Evolutionary conservation across 768 basidiomycete species (phyloP).

Genomic region (Leccinum rimulosum): DNA sequence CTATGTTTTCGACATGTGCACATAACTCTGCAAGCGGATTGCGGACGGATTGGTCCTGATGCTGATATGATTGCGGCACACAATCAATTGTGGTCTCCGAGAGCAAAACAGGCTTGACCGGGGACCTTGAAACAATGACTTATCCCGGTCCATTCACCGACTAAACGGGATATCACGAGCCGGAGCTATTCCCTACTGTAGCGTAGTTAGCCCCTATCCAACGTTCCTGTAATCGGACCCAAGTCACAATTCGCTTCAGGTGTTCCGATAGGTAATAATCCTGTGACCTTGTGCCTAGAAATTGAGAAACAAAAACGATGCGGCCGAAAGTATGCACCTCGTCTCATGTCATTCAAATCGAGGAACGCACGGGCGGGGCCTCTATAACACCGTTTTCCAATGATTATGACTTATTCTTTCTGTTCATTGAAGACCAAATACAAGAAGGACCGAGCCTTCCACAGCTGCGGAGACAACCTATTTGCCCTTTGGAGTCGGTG

Average conservation of each 20-base stretch:
- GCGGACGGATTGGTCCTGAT: constrained; percentile 5
- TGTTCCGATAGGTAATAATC: constrained; percentile 1
- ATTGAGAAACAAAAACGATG: neutral
- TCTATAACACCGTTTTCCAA: constrained; percentile 10
- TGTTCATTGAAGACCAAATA: constrained; percentile 12
- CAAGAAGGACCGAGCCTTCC: constrained; percentile 10
- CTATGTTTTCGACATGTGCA: neutral
- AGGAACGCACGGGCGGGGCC: constrained; percentile 13
- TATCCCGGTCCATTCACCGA: constrained; percentile 2
- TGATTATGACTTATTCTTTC: constrained; percentile 1
- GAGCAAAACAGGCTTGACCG: neutral
- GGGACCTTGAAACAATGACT: neutral
- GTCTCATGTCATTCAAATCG: neutral
- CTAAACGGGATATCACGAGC: neutral
- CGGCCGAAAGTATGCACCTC: constrained; percentile 9
- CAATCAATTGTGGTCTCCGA: neutral
- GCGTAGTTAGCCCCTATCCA: constrained; percentile 10
- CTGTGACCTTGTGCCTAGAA: constrained; percentile 6
- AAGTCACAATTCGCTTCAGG: neutral
- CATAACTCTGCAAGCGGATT: neutral
- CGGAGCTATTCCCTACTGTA: neutral
- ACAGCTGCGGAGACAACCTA: constrained; percentile 4
- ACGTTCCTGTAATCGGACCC: neutral
- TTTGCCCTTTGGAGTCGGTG: constrained; percentile 5
- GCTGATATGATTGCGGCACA: neutral